Conservation (phyloP, 2,329 filamentous ascomycete genomes). For the Fusarium sp. region DNA sequence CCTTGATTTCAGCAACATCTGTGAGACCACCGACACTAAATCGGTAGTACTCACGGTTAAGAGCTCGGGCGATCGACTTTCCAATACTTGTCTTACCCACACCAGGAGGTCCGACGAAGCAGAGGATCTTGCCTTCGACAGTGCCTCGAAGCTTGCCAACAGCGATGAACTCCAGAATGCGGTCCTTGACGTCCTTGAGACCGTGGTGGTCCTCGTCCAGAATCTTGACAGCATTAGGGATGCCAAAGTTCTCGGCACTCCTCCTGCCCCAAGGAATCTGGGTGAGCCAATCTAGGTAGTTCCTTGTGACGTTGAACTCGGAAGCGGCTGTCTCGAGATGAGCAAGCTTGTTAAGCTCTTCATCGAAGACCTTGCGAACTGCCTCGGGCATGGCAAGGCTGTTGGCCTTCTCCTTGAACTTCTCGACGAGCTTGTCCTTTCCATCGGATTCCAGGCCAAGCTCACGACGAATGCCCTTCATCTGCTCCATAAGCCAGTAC, state of each 20-base stretch:
- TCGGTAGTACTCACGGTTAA: constrained; percentile 96
- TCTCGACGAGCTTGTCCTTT: constrained; percentile 97
- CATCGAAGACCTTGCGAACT: constrained; percentile 97
- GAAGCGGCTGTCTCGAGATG: constrained; percentile 95
- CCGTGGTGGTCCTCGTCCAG: constrained; percentile 97
- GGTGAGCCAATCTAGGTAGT: constrained; percentile 98
- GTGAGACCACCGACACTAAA: constrained; percentile 98
- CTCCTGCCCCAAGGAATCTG: constrained; percentile 97
- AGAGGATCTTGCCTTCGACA: constrained; percentile 97
- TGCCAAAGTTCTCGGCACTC: constrained; percentile 96
- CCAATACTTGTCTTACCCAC: constrained; percentile 99
- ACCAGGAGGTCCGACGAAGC: constrained; percentile 95
- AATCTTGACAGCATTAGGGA: constrained; percentile 88
- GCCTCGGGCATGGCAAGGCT: constrained; percentile 97
- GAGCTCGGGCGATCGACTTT: constrained; percentile 93
- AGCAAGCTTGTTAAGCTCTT: constrained; percentile 96
- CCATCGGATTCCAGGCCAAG: constrained; percentile 97
- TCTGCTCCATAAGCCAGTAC: constrained; percentile 99
- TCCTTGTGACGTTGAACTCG: constrained; percentile 97
- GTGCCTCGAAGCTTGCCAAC: constrained; percentile 97
- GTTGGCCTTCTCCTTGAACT: constrained; percentile 93
- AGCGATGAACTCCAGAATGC: constrained; percentile 97
- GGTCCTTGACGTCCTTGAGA: constrained; percentile 97
- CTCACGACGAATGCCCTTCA: constrained; percentile 97
- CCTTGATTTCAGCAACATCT: constrained; percentile 98